Percentiles rank a stretch among this genome's conserved stretches.
Evolutionary conservation across 129 eudicot genomes (phyloP).

Genomic region (Flaveria sonorensis): DNA sequence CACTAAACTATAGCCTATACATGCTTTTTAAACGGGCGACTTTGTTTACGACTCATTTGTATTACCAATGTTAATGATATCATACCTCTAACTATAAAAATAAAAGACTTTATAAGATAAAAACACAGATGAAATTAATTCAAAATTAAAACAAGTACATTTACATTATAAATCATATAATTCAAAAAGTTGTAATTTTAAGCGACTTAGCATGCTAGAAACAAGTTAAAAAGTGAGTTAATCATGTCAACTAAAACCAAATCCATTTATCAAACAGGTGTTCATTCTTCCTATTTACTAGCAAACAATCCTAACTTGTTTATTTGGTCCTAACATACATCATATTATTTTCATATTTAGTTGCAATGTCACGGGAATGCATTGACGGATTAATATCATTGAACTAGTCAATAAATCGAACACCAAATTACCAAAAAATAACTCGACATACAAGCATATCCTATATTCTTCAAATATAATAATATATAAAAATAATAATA

Average conservation of each 20-base stretch:
- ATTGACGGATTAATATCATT: not conserved
- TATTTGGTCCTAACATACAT: slow-evolving; percentile 4
- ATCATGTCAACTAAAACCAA: not conserved
- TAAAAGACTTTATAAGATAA: not conserved
- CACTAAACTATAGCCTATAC: too few relatives aligned
- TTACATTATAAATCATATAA: not conserved
- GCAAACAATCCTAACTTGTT: slow-evolving; percentile 5
- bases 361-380: not conserved
- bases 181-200: not conserved
- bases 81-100: not conserved
- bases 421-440: slow-evolving; percentile 11
- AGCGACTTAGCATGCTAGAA: not conserved
- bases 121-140: not conserved
- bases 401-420: slow-evolving; percentile 4
- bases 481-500: not conserved
- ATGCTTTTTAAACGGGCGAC: not conserved
- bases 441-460: not conserved
- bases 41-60: too few relatives aligned
- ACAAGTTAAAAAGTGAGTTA: not conserved
- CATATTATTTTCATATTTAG: slow-evolving; percentile 1
- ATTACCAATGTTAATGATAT: not conserved
- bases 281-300: not conserved
- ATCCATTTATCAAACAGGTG: not conserved
- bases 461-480: not conserved
- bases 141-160: not conserved